A percentile compares a stretch with the other conserved stretches of the same genome.
These are phyloP conservation scores for Globisporangium spiculum DNA, from an alignment of 352 stramenopile genomes.

Conservation along the genomic window DNA sequence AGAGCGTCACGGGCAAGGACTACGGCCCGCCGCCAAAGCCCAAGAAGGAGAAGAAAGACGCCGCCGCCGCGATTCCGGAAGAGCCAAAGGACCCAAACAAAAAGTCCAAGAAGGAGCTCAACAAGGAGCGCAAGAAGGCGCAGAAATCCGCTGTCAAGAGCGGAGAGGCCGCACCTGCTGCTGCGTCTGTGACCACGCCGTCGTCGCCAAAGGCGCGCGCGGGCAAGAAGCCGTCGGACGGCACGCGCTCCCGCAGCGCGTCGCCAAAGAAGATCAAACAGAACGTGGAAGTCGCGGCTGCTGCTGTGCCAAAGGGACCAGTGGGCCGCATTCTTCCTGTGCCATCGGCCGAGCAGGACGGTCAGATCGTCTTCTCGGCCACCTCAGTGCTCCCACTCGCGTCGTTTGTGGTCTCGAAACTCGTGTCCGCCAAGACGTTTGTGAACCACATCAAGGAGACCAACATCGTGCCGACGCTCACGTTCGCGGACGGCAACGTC, in stretches of 20 bases:
- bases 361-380: conserved; percentile 61
- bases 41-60: conserved; percentile 62
- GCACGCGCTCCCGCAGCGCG: background rate
- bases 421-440: conserved; percentile 42
- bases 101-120: conserved; percentile 88
- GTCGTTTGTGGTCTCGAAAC: conserved; percentile 60
- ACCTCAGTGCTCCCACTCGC: conserved; percentile 53
- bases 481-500: conserved; percentile 45
- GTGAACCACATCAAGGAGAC: conserved; percentile 45
- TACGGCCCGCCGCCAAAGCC: conserved; percentile 61
- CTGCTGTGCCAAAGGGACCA: conserved; percentile 9
- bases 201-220: conserved; percentile 1
- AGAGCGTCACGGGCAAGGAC: conserved; percentile 67
- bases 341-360: conserved; percentile 44
- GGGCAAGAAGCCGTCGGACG: conserved; percentile 9
- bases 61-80: conserved; percentile 15
- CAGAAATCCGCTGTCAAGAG: conserved; percentile 73
- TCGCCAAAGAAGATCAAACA: conserved; percentile 23
- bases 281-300: conserved; percentile 21
- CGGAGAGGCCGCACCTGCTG: conserved; percentile 22
- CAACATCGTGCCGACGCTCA: conserved; percentile 66
- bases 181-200: conserved; percentile 7
- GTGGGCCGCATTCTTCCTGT: conserved; percentile 42
- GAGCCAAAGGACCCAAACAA: conserved; percentile 46
- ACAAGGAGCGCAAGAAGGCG: conserved; percentile 88